These are phyloP conservation scores for Amesomyces nigricolor DNA, from an alignment of 2,329 filamentous ascomycete species.

Conservation along the genomic window DNA sequence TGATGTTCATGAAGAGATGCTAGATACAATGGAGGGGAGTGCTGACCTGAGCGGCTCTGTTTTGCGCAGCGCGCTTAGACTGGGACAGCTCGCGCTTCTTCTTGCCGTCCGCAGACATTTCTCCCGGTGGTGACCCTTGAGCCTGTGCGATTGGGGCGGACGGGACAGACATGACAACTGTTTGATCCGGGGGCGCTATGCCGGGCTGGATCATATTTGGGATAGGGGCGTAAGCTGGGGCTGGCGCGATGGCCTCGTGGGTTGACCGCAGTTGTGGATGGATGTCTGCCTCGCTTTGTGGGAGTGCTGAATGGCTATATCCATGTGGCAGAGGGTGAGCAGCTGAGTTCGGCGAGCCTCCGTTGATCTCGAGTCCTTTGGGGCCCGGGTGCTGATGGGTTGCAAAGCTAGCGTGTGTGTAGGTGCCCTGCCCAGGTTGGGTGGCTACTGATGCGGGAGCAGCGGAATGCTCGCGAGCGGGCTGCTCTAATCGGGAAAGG, in stretches of 20 bases:
- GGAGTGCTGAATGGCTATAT: constrained; percentile 35
- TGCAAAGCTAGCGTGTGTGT: constrained; percentile 11
- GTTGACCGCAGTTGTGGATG: constrained; percentile 42
- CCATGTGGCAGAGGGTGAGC: constrained; percentile 36
- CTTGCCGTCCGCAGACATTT: constrained; percentile 47
- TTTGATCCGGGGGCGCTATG: constrained; percentile 25
- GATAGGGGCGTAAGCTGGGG: constrained; percentile 24
- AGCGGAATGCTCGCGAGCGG: constrained; percentile 15
- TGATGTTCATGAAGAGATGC: background rate
- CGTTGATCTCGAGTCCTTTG: constrained; percentile 9
- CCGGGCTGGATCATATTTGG: constrained; percentile 33
- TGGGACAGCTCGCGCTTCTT: constrained; percentile 92
- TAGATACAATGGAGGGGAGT: constrained; percentile 10
- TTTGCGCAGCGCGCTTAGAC: constrained; percentile 94
- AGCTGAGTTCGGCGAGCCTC: constrained; percentile 17
- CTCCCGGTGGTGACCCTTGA: constrained; percentile 29
- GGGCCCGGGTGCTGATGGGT: constrained; percentile 14
- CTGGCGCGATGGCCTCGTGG: constrained; percentile 20
- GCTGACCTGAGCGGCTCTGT: constrained; percentile 85
- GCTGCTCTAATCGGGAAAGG: constrained; percentile 13
- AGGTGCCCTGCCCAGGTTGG: constrained; percentile 13
- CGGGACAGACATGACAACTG: constrained; percentile 30
- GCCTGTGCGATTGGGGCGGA: constrained; percentile 25
- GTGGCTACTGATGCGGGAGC: constrained; percentile 7
- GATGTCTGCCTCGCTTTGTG: constrained; percentile 42